Evolutionary conservation across 2,329 filamentous ascomycete species (phyloP).

Genomic region (Hyphodiscus sp.): DNA sequence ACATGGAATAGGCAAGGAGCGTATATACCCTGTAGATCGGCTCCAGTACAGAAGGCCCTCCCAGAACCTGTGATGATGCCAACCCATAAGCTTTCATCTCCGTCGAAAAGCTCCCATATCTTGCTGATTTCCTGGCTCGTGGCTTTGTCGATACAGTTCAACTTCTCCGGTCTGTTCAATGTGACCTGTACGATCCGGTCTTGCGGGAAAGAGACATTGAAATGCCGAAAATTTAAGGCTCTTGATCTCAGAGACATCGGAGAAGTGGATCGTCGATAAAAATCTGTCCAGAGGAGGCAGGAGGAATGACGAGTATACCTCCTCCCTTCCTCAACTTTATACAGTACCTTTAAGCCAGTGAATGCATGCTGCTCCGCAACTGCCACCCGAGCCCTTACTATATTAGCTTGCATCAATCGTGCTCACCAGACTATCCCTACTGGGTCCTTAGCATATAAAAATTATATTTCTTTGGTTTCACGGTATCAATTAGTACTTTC

Average conservation of each 20-base stretch:
- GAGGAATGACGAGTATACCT: neutral
- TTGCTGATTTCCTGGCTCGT: slow-evolving; percentile 34
- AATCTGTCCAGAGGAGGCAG: too few relatives aligned
- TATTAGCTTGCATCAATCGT: too few relatives aligned
- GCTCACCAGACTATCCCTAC: too few relatives aligned
- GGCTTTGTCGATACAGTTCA: slow-evolving; percentile 44
- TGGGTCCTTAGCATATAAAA: too few relatives aligned
- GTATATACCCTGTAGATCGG: slow-evolving; percentile 48
- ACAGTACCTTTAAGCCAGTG: neutral
- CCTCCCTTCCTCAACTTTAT: slow-evolving; percentile 6
- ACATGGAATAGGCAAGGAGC: slow-evolving; percentile 40
- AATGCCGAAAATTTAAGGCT: slow-evolving; percentile 1
- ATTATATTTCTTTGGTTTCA: too few relatives aligned
- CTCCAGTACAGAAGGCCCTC: slow-evolving; percentile 59
- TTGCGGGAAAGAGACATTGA: slow-evolving; percentile 40
- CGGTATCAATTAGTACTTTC: too few relatives aligned
- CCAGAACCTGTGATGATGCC: slow-evolving; percentile 57
- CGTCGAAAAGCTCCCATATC: slow-evolving; percentile 54
- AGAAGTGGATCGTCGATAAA: too few relatives aligned
- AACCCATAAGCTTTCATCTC: slow-evolving; percentile 50
- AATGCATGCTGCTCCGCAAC: slow-evolving; percentile 1
- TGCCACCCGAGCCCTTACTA: too few relatives aligned
- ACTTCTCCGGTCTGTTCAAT: slow-evolving; percentile 48
- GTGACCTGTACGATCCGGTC: slow-evolving; percentile 52
- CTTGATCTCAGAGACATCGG: too few relatives aligned